Evolutionary conservation across 1,139 yeast genomes (phyloP), one percentile per base, ranked within the genome.

Genomic region (Diutina neorugosa): DNA sequence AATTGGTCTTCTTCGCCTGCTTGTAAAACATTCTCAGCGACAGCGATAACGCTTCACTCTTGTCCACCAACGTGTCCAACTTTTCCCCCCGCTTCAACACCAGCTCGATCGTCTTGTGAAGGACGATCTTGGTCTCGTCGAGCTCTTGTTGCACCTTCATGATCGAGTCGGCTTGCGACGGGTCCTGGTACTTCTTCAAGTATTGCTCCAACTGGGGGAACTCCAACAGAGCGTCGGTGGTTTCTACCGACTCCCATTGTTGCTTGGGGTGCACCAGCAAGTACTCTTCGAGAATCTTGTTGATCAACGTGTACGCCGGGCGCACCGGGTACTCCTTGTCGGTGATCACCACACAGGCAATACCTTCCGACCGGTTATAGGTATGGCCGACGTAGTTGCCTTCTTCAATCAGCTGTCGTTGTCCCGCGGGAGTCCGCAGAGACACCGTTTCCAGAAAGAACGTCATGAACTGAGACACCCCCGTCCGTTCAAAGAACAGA

Each of bases 61-160:
- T 93, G 66, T 91, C 97, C 47, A 93, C 98, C 63, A 93, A 76
- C 52, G 94, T 80, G 65, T 93, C 98, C 64, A 93, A 78, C 65
- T 90, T 90, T 70, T 93, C 99, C 51, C 98, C 98, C 67, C 99
- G 83, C 66, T 89, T 96, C 63, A 93, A 77, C 19, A 94, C 97
- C 58, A 86, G 80, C 68, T 94, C 98, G 61, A 93, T 93, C 51
- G 98, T 90, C 73, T 93, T 90, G 71, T 93, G 98, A 63, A 93
- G 76, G 46, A 91, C 96, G 62, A 91, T 89, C 76, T 93, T 94
- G 48, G 98, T 93, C 66, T 94, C 98, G 69, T 94, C 98, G 62
- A 93, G 79, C 69, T 93, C 98, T 65, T 90, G 96, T 73, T 94
- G 98, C 42, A 93, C 98, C 69, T 86, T 87, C 96, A 93, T 85